phyloP scores from a whole-genome alignment of 371 early-diverging fungal genomes.

The Rhizopus delemar region DNA sequence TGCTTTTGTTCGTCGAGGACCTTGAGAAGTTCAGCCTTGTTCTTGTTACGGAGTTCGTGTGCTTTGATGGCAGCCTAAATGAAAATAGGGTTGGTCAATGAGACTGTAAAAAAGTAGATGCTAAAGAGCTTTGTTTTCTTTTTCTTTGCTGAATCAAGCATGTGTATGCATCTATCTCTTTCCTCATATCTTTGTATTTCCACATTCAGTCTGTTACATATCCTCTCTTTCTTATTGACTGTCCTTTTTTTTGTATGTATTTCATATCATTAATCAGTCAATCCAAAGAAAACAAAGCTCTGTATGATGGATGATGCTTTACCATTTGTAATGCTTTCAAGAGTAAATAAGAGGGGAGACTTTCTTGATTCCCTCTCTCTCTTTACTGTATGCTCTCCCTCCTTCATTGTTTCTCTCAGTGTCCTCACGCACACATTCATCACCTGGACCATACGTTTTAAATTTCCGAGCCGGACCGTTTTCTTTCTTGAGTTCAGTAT shows the following conservation, averaged over 20 bases:
- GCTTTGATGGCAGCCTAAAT: slow-evolving; percentile 81
- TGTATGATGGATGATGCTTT: not conserved
- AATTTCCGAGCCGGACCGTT: not conserved
- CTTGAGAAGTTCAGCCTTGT: slow-evolving; percentile 87
- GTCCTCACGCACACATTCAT: not conserved
- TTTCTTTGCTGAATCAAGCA: not conserved
- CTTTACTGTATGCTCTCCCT: not conserved
- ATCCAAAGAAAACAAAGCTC: not conserved
- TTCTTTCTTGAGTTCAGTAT: not conserved
- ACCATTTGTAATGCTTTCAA: slow-evolving; percentile 16
- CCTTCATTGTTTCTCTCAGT: not conserved
- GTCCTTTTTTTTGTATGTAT: not conserved
- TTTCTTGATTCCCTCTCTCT: slow-evolving; percentile 4
- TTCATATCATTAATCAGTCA: not conserved
- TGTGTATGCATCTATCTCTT: not conserved
- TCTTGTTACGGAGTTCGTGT: slow-evolving; percentile 88
- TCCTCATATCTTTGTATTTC: not conserved
- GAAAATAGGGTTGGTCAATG: not conserved
- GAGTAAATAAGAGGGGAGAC: slow-evolving; percentile 12
- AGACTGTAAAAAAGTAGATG: not conserved
- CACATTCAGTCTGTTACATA: not conserved
- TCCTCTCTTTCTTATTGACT: not conserved
- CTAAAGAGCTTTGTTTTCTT: not conserved
- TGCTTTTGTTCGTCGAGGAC: slow-evolving; percentile 91
- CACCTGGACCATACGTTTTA: not conserved